Evolutionary conservation across 2,329 filamentous ascomycete genomes (phyloP), one percentile per base, ranked within the genome.

Genomic region (Elsinoe batatas): DNA sequence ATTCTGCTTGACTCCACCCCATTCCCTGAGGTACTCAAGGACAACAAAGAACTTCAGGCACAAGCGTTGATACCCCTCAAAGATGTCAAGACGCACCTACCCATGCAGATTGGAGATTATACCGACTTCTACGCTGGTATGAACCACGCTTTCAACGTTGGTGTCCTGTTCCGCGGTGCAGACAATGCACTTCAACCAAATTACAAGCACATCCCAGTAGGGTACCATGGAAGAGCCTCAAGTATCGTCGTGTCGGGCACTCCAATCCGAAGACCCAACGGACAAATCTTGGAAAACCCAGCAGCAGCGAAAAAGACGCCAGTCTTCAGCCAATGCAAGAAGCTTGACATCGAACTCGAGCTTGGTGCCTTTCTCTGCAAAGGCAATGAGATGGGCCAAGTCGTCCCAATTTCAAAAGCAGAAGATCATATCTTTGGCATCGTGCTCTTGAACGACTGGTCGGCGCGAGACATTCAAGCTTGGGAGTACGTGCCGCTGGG

Each of bases 371-470:
- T 91, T 63, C 76, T 93, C 4, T 82, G 80, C 67, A 79, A 72
- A 47, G 73, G 76, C 0, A 90, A 87, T 63, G 68, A 76, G 1
- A 74, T 88, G 64, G 87, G 87, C 5, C 72, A 78, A 54, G 78
- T 82, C 0, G 76, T 93, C 17, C 69, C 74, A 0, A 78, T 91
- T 18, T 71, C 73, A 2, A 72, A 84, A 43, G 88, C 88, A 0
- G 81, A 84, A 54, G 79, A 87, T 15, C 77, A 83, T 63, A 76
- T 94, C 26, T 93, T 93, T 64, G 88, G 88, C 12, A 76, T 88
- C 22, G 88, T 93, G 0, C 71, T 94, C 57, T 79, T 94, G 76
- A 94, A 94, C 63, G 88, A 94, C 69, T 94, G 88, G 88, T 88
- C 84, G 55, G 88, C 88, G 3, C 76, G 88, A 60, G 88, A 93